Evolutionary conservation across 805 yeast species (phyloP).

Genomic region (Candida xiaguanensis): DNA sequence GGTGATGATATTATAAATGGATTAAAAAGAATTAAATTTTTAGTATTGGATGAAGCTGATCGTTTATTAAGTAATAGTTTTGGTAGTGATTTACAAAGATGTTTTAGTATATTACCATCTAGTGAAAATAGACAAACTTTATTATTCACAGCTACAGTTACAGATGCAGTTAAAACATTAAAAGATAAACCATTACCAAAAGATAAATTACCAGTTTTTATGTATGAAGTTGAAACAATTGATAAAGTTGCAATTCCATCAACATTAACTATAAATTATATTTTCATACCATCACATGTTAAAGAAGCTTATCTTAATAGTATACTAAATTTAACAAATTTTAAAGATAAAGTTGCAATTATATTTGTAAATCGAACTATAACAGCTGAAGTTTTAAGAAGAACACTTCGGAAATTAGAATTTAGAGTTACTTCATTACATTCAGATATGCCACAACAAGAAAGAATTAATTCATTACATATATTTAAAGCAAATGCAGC

Average conservation of each 20-base stretch:
- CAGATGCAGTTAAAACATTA: constrained; percentile 82
- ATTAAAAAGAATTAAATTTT: constrained; percentile 67
- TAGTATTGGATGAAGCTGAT: constrained; percentile 96
- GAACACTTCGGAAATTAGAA: constrained; percentile 70
- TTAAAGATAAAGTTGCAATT: constrained; percentile 65
- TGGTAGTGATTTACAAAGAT: constrained; percentile 69
- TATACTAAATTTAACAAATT: constrained; percentile 59
- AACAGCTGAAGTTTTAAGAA: constrained; percentile 83
- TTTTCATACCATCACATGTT: constrained; percentile 81
- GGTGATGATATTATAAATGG: constrained; percentile 88
- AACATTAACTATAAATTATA: constrained; percentile 59
- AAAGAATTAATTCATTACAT: constrained; percentile 86
- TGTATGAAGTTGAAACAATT: constrained; percentile 71
- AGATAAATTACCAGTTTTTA: constrained; percentile 52
- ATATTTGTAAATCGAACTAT: constrained; percentile 88
- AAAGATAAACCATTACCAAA: constrained; percentile 61
- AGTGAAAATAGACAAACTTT: constrained; percentile 78
- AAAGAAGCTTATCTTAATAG: constrained; percentile 84
- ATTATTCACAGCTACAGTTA: constrained; percentile 92
- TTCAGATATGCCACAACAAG: constrained; percentile 91
- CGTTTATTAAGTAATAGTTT: constrained; percentile 80
- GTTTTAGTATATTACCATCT: constrained; percentile 69
- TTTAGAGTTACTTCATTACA: constrained; percentile 86
- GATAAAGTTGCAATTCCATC: constrained; percentile 81
- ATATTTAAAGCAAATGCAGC: constrained; percentile 95